Evolutionary conservation across 1,284 basidiomycete species (phyloP).

Genomic region (Cystobasidium sp.): DNA sequence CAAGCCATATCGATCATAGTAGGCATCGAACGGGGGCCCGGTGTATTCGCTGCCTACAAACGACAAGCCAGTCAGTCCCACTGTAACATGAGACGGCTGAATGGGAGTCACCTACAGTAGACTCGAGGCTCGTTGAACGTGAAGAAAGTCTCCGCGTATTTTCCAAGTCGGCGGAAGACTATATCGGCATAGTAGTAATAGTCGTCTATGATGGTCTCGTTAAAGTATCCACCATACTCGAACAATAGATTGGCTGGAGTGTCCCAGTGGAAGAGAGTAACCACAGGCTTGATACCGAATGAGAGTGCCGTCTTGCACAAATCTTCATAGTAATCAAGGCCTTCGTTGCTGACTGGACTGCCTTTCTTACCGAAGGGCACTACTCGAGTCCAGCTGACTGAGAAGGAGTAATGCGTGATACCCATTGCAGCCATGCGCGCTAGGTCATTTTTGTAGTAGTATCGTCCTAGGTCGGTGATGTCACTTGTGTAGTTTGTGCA

Average conservation of each 20-base stretch:
- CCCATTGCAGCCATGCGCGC: constrained; percentile 49
- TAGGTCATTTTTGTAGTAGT: constrained; percentile 47
- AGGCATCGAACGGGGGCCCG: constrained; percentile 27
- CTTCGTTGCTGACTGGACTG: constrained; percentile 43
- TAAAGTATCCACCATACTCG: constrained; percentile 46
- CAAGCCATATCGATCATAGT: constrained; percentile 1
- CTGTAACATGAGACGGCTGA: not conserved
- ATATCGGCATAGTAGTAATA: constrained; percentile 46
- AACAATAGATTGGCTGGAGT: constrained; percentile 44
- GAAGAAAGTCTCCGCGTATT: constrained; percentile 45
- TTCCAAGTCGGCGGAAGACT: constrained; percentile 39
- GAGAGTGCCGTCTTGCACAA: constrained; percentile 43
- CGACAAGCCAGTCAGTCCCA: not conserved
- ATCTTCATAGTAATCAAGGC: constrained; percentile 46
- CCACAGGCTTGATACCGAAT: constrained; percentile 47
- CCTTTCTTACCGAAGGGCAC: constrained; percentile 46
- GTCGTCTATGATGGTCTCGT: constrained; percentile 45
- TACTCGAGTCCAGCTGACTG: constrained; percentile 50
- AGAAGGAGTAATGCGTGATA: constrained; percentile 48
- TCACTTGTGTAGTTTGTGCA: constrained; percentile 46
- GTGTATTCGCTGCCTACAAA: constrained; percentile 15
- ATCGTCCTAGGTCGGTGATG: constrained; percentile 47
- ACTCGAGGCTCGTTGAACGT: constrained; percentile 44
- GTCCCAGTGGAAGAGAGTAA: constrained; percentile 47
- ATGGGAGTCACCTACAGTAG: constrained; percentile 17